Percentiles rank a stretch among this genome's conserved stretches.
Evolutionary conservation across 2,329 filamentous ascomycete genomes (phyloP).

Genomic region (Aphanocladium album): DNA sequence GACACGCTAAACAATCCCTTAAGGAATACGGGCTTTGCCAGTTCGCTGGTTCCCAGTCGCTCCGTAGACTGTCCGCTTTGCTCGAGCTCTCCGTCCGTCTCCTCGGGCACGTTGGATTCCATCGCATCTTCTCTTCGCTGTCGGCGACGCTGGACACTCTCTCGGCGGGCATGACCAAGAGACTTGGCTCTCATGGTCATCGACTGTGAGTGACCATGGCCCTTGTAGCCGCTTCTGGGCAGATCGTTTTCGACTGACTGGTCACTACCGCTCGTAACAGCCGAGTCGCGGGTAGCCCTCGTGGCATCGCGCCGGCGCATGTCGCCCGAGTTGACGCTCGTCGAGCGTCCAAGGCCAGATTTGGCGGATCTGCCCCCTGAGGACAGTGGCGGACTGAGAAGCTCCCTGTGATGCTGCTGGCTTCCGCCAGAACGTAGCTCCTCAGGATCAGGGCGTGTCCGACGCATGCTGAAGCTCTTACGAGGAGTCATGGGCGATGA

Average conservation of each 20-base stretch:
- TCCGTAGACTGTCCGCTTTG: constrained; percentile 57
- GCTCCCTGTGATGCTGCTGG: constrained; percentile 70
- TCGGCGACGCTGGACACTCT: constrained; percentile 86
- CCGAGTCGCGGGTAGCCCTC: constrained; percentile 56
- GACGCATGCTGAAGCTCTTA: constrained; percentile 83
- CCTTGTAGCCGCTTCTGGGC: constrained; percentile 46
- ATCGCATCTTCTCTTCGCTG: constrained; percentile 66
- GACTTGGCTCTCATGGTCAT: constrained; percentile 76
- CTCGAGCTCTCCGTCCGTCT: constrained; percentile 76
- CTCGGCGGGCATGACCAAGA: constrained; percentile 79
- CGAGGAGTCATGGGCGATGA: constrained; percentile 55
- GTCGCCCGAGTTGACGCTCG: constrained; percentile 87
- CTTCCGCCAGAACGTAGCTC: constrained; percentile 53
- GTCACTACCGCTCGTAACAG: constrained; percentile 74
- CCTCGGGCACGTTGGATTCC: constrained; percentile 79
- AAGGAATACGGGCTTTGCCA: constrained; percentile 89
- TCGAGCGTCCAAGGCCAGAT: constrained; percentile 74
- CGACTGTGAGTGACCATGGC: constrained; percentile 48
- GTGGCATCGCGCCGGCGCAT: constrained; percentile 58
- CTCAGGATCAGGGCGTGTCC: constrained; percentile 49
- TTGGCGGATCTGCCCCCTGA: constrained; percentile 57
- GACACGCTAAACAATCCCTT: constrained; percentile 97
- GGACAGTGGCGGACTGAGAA: constrained; percentile 68
- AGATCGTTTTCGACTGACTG: constrained; percentile 58
- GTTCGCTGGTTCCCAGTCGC: constrained; percentile 62